Evolutionary conservation across 2,329 filamentous ascomycete genomes (phyloP).

Genomic region (Cryphonectria parasitica): DNA sequence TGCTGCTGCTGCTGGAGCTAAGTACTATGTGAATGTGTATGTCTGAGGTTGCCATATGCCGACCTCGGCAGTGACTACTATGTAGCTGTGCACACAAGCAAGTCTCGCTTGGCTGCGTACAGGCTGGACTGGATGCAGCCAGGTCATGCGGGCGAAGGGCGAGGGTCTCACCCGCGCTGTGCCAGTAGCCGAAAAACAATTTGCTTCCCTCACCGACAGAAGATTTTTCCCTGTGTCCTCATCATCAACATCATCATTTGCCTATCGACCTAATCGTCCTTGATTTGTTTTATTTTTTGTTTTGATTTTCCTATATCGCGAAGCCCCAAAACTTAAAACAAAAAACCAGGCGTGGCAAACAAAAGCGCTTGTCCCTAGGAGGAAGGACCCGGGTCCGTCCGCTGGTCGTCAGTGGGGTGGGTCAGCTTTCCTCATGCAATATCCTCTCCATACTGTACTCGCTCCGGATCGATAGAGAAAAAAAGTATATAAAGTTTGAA

Average conservation of each 20-base stretch:
- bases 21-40: background rate
- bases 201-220: background rate
- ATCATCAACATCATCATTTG: background rate
- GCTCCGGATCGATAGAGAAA: background rate
- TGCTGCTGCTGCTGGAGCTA: background rate
- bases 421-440: background rate
- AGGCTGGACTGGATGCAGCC: background rate
- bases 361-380: background rate
- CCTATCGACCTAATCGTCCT: background rate
- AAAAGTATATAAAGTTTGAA: background rate
- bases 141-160: background rate
- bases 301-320: background rate
- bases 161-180: background rate
- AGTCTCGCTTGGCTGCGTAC: background rate
- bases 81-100: slow-evolving; percentile 2
- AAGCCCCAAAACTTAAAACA: background rate
- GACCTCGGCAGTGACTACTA: background rate
- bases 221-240: background rate
- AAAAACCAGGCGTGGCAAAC: background rate
- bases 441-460: background rate
- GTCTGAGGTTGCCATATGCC: background rate
- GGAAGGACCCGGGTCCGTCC: background rate
- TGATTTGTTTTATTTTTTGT: background rate
- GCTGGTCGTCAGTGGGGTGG: background rate
- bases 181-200: background rate